Percentiles rank a stretch among this genome's conserved stretches.
Conservation (phyloP, 805 yeast genomes). For the Zygosaccharomyces bailii region DNA sequence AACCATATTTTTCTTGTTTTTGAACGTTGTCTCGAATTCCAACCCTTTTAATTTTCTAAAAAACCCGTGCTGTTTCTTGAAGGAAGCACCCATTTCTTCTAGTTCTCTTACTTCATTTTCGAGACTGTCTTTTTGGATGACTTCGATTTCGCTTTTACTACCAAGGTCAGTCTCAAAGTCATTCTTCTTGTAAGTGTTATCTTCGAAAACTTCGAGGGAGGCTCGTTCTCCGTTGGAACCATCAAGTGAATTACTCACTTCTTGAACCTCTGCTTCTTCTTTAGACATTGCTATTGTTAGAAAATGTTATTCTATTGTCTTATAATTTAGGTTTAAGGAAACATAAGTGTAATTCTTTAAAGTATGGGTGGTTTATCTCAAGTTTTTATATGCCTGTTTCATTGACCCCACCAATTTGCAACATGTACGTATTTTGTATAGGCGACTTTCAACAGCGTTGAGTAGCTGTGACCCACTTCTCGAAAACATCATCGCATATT, state of each 20-base stretch:
- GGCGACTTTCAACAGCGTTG: not conserved
- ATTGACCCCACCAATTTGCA: not conserved
- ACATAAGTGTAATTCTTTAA: not conserved
- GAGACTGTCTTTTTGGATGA: constrained; percentile 35
- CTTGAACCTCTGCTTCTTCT: not conserved
- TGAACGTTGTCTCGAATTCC: constrained; percentile 42
- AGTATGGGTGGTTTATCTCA: not conserved
- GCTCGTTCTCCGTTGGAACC: not conserved
- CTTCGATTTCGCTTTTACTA: constrained; percentile 2
- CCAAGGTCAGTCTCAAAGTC: constrained; percentile 9
- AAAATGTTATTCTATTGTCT: too few species aligned
- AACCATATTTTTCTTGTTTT: constrained; percentile 46
- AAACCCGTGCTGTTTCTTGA: constrained; percentile 34
- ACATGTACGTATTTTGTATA: not conserved
- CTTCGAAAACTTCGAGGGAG: constrained; percentile 12
- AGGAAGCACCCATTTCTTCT: constrained; percentile 29
- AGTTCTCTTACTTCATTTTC: constrained; percentile 39
- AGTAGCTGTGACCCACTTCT: not conserved
- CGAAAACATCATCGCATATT: not conserved
- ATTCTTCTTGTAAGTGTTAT: constrained; percentile 10
- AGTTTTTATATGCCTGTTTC: not conserved
- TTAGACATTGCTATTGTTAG: too few species aligned
- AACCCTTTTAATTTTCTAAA: constrained; percentile 39
- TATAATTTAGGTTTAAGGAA: too few species aligned
- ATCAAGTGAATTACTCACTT: constrained; percentile 3